Evolutionary conservation across 2,329 filamentous ascomycete species (phyloP).

Genomic region (Dissoconium aciculare): DNA sequence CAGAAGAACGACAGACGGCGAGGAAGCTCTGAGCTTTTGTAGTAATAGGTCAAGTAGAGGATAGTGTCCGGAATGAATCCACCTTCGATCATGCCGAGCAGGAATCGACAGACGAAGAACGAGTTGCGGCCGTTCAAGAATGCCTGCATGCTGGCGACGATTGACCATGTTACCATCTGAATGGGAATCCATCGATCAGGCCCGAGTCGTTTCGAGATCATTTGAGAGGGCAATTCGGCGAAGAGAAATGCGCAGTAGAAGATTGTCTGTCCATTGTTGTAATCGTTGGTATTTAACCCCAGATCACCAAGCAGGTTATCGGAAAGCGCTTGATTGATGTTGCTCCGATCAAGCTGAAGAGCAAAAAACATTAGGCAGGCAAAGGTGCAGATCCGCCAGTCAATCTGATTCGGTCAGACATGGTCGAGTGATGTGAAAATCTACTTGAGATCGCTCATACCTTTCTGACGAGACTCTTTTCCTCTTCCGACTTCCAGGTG

Average conservation of each 20-base stretch:
- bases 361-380: slow-evolving; percentile 42
- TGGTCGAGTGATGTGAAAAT: too few species aligned
- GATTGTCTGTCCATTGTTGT: slow-evolving; percentile 33
- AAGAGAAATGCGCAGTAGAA: slow-evolving; percentile 72
- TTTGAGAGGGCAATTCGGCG: slow-evolving; percentile 24
- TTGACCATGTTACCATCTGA: slow-evolving; percentile 27
- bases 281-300: slow-evolving; percentile 37
- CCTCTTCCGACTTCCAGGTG: slow-evolving; percentile 42
- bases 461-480: slow-evolving; percentile 40
- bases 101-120: slow-evolving; percentile 26
- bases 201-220: slow-evolving; percentile 32
- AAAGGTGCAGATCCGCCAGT: slow-evolving; percentile 37
- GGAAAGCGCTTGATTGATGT: slow-evolving; percentile 38
- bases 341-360: slow-evolving; percentile 41
- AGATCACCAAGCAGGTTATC: slow-evolving; percentile 35
- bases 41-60: slow-evolving; percentile 60
- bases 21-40: slow-evolving; percentile 55
- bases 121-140: slow-evolving; percentile 21
- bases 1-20: slow-evolving; percentile 55
- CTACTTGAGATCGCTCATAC: slow-evolving; percentile 19
- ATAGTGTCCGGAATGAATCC: slow-evolving; percentile 50
- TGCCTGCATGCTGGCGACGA: slow-evolving; percentile 27
- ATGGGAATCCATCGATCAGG: slow-evolving; percentile 32
- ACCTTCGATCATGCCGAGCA: slow-evolving; percentile 30
- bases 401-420: slow-evolving; percentile 27